Base-by-base conservation (phyloP, 768 basidiomycete genomes). In the Mycena haematopus region DNA sequence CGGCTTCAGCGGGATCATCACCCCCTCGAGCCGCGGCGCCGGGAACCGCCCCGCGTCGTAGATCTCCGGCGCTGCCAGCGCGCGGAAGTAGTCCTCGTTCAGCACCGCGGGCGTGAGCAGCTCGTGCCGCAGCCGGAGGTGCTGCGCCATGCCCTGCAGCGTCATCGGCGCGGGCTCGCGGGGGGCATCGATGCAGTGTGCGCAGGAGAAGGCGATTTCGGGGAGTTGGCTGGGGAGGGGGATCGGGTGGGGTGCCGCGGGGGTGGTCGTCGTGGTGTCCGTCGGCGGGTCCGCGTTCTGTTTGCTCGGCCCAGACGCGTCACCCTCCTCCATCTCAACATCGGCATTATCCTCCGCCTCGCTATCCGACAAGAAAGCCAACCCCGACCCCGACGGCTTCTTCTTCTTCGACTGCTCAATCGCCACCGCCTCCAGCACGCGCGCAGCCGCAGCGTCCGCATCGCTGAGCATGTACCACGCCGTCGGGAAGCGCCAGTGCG, bases 101-200 rank as follows among this genome's bases (percentile, higher is more conserved):
- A 60, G 47, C 17, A 27, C 45, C 19, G 27, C 33, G 11, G 59
- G 36, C 21, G 40, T 11, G 13, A 46, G 29, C 7, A 51, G 15
- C n/a, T 29, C 40, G 36, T 66, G 65, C 15, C 40, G 36, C 6
- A 7, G 6, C 3, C 9, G 2, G 13, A 79, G 47, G 66, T 82
- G 82, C n/a, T 22, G 59, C 72, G 72, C n/a, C 40, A 82, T 71
- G 29, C 56, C 65, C 8, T 65, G 56, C 25, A 81, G 63, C 7
- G 67, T 62, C 59, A 66, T 59, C 24, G 74, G 67, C 13, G 72
- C 67, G 11, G 60, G 59, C 65, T 83, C 83, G 3, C 47, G 56
- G 8, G 73, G 71, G 22, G 74, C 72, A 63, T 83, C 83, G 36
- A 78, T 65, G 56, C 82, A 84, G 25, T 77, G 76, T 1, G 66